Conservation (phyloP, 2,329 filamentous ascomycete species). For the Hypoxylon sp. region DNA sequence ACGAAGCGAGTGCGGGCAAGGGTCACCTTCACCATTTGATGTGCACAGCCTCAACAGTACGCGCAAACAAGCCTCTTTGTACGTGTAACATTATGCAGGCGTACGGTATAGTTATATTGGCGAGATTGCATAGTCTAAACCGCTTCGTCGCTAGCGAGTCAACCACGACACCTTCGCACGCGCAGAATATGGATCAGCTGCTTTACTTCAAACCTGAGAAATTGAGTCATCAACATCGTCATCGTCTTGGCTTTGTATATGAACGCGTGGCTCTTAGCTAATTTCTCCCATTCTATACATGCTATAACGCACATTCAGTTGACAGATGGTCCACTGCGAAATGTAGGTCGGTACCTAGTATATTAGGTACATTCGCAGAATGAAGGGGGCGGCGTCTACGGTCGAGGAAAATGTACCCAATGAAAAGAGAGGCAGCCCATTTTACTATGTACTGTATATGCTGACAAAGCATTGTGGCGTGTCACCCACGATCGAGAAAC, state of each 20-base stretch:
- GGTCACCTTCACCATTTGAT: slow-evolving; percentile 28
- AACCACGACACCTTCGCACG: neutral
- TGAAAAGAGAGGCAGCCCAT: neutral
- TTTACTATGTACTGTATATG: slow-evolving; percentile 20
- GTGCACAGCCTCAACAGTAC: slow-evolving; percentile 43
- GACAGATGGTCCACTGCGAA: slow-evolving; percentile 20
- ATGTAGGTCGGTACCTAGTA: neutral
- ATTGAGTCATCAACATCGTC: slow-evolving; percentile 24
- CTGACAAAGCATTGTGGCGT: slow-evolving; percentile 34
- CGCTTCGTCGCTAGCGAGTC: slow-evolving; percentile 12
- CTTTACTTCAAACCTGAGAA: slow-evolving; percentile 6
- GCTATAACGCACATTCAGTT: slow-evolving; percentile 22
- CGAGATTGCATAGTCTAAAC: slow-evolving; percentile 22
- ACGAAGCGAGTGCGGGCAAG: slow-evolving; percentile 16
- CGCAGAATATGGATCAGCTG: slow-evolving; percentile 24
- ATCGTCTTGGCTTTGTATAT: slow-evolving; percentile 27
- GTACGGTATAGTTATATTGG: slow-evolving; percentile 9
- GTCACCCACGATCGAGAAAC: neutral
- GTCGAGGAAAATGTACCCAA: neutral
- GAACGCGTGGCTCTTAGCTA: slow-evolving; percentile 39
- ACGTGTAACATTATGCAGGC: slow-evolving; percentile 22
- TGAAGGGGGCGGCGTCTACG: neutral
- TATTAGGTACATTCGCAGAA: neutral
- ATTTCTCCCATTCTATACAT: slow-evolving; percentile 11
- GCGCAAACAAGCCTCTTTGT: slow-evolving; percentile 37